These are phyloP conservation scores for Cladosporium sphaerospermum DNA, from an alignment of 2,329 filamentous ascomycete species.

Conservation along the genomic window DNA sequence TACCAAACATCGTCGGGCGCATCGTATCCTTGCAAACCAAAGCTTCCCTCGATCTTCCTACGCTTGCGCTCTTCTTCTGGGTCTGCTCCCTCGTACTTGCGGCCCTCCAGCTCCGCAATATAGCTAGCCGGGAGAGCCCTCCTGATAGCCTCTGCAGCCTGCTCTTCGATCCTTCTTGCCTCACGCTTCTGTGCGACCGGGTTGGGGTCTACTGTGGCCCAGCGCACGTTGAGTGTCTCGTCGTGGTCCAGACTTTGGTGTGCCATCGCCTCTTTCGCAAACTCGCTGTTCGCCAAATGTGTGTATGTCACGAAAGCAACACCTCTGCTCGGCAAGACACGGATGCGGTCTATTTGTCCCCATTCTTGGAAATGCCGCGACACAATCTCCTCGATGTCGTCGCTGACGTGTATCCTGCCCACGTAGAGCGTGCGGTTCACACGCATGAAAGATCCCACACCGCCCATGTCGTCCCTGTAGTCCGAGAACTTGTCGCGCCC, in stretches of 20 bases:
- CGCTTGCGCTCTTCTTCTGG: conserved; percentile 73
- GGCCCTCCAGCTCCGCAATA: conserved; percentile 87
- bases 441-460: conserved; percentile 86
- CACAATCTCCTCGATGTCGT: conserved; percentile 95
- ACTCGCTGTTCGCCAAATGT: conserved; percentile 84
- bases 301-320: conserved; percentile 94
- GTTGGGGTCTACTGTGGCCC: conserved; percentile 95
- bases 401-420: conserved; percentile 87
- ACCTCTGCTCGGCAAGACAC: conserved; percentile 80
- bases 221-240: conserved; percentile 90
- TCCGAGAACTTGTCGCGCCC: conserved; percentile 87
- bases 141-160: conserved; percentile 89
- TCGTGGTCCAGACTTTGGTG: conserved; percentile 87
- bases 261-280: conserved; percentile 79
- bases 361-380: conserved; percentile 94
- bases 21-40: conserved; percentile 85
- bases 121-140: conserved; percentile 83
- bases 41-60: conserved; percentile 81
- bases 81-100: conserved; percentile 48
- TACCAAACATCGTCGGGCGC: conserved; percentile 93
- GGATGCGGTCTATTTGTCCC: conserved; percentile 81
- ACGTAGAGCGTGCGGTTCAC: conserved; percentile 93
- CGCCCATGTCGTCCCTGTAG: conserved; percentile 96
- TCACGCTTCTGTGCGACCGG: conserved; percentile 91
- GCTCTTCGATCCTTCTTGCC: conserved; percentile 82